These are phyloP conservation scores for Cicer pinnatifidum DNA, from an alignment of 306 rosid species.

Conservation along the genomic window DNA sequence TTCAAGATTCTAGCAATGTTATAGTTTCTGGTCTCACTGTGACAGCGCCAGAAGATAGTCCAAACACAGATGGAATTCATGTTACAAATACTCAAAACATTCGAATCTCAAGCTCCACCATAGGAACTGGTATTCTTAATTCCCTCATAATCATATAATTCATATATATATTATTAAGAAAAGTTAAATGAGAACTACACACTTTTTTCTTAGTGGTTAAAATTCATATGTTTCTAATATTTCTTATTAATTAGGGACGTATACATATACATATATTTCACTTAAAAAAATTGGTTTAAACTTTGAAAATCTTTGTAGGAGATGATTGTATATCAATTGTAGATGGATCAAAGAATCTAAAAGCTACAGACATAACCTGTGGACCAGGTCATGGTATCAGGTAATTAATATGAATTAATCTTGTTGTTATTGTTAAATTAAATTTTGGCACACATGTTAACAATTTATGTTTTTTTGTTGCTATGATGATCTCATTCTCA, in stretches of 20 bases:
- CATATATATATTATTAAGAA: too few relatives aligned
- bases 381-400: slow-evolving; percentile 98
- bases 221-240: too few relatives aligned
- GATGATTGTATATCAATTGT: slow-evolving; percentile 91
- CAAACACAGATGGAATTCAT: slow-evolving; percentile 86
- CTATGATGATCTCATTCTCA: slow-evolving; percentile 35
- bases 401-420: slow-evolving; percentile 42
- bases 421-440: not conserved
- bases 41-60: slow-evolving; percentile 65
- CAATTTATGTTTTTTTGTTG: slow-evolving; percentile 2
- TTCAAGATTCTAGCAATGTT: slow-evolving; percentile 53
- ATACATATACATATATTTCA: not conserved
- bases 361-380: slow-evolving; percentile 64
- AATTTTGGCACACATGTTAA: not conserved
- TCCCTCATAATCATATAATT: not conserved
- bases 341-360: slow-evolving; percentile 60
- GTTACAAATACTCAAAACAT: slow-evolving; percentile 55
- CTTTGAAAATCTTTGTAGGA: slow-evolving; percentile 49
- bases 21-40: slow-evolving; percentile 53
- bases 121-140: slow-evolving; percentile 62
- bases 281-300: not conserved
- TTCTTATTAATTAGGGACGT: too few relatives aligned
- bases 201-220: too few relatives aligned
- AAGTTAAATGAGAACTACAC: too few relatives aligned
- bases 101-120: slow-evolving; percentile 51